A percentile compares a stretch with the other conserved stretches of the same genome.
Conservation (phyloP, 371 early-diverging fungal genomes). For the Saksenaea vasiformis region DNA sequence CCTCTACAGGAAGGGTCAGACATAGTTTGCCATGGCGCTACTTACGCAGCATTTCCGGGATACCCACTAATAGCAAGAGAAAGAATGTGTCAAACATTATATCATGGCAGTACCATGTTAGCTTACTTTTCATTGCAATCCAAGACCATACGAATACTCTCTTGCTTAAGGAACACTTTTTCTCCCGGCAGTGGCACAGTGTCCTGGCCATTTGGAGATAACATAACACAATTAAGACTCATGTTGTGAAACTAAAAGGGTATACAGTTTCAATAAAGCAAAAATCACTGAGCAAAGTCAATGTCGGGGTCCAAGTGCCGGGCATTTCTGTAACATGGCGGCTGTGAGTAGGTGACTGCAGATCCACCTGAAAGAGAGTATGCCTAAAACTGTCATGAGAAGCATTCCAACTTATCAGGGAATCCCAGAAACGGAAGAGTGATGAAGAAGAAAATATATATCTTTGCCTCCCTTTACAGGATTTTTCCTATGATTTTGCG, state of each 20-base stretch:
- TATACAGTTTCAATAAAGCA: background rate
- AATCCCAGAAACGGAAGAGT: no score
- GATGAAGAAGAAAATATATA: no score
- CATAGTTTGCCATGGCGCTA: background rate
- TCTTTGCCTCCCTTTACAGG: no score
- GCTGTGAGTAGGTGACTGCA: no score
- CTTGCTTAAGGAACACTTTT: slow-evolving; percentile 41
- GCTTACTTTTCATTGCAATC: slow-evolving; percentile 41
- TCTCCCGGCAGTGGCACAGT: slow-evolving; percentile 55
- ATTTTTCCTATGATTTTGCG: no score
- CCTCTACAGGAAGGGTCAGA: slow-evolving; percentile 10
- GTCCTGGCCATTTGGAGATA: slow-evolving; percentile 33
- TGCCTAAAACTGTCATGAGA: no score
- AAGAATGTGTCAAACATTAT: background rate
- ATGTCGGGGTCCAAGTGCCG: no score
- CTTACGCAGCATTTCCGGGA: slow-evolving; percentile 41
- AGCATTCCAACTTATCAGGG: no score
- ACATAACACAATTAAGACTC: slow-evolving; percentile 60
- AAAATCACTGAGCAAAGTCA: background rate
- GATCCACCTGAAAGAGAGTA: no score
- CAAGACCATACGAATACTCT: slow-evolving; percentile 32
- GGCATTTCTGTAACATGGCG: no score
- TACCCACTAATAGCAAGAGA: slow-evolving; percentile 28
- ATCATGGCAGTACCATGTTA: background rate
- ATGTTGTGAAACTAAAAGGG: slow-evolving; percentile 16